phyloP scores from a whole-genome alignment of 306 rosid genomes.

The Cucurbita moschata region DNA sequence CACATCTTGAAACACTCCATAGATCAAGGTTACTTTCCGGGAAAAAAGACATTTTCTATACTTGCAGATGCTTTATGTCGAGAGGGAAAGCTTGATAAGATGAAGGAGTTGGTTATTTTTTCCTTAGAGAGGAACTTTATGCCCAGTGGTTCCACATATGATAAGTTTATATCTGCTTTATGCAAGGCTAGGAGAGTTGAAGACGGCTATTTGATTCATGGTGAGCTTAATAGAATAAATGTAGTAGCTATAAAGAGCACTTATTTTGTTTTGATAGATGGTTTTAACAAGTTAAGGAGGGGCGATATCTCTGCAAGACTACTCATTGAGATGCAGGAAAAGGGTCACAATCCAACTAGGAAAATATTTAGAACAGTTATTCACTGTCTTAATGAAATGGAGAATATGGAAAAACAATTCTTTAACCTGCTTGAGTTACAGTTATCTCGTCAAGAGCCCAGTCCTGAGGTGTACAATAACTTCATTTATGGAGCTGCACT shows the following conservation, averaged over 20 bases:
- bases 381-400: slow-evolving; percentile 30
- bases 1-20: slow-evolving; percentile 22
- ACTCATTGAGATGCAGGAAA: slow-evolving; percentile 64
- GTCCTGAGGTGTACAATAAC: slow-evolving; percentile 15
- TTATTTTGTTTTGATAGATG: slow-evolving; percentile 33
- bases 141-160: slow-evolving; percentile 23
- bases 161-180: slow-evolving; percentile 37
- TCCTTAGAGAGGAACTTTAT: slow-evolving; percentile 25
- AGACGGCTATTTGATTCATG: slow-evolving; percentile 43
- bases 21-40: slow-evolving; percentile 36
- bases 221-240: slow-evolving; percentile 21
- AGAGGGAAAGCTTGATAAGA: slow-evolving; percentile 49
- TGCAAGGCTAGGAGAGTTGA: slow-evolving; percentile 42
- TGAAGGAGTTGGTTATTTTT: slow-evolving; percentile 52
- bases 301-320: slow-evolving; percentile 63
- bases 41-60: slow-evolving; percentile 25
- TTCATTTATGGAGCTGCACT: slow-evolving; percentile 44
- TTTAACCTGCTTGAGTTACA: slow-evolving; percentile 37
- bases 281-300: slow-evolving; percentile 28
- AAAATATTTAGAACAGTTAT: slow-evolving; percentile 30
- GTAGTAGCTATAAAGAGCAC: slow-evolving; percentile 13
- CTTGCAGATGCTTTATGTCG: slow-evolving; percentile 40
- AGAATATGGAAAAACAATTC: slow-evolving; percentile 30
- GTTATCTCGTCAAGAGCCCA: slow-evolving; percentile 21
- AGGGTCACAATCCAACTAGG: slow-evolving; percentile 23